Base-by-base conservation (phyloP, 2,329 filamentous ascomycete species). In the Calonectria pseudoturangicola region DNA sequence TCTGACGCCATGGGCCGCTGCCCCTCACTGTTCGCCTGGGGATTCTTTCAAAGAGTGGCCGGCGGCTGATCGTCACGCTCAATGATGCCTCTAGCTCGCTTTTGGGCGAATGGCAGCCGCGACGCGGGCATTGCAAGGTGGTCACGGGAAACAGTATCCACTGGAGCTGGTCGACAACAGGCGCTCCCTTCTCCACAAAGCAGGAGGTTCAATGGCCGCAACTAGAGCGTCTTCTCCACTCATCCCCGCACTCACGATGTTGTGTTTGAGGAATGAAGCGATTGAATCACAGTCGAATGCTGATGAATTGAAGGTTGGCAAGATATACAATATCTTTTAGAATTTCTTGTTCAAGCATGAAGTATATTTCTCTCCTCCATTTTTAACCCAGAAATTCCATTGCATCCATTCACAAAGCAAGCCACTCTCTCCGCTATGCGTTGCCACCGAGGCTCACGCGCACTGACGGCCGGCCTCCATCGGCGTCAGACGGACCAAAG, bases 1-100 rank as follows among this genome's bases (percentile, higher is more conserved):
- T 10, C 36, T 58, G 48, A 56, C 64, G 48, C 48, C 64, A 56
- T 66, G 30, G 48, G 18, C 25, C 13, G 33, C 33, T 6, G 8
- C 64, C 64, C 64, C 64, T 66, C 64, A 56, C 21, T 30, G 30
- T 66, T 54, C 63, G 47, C 60, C 27, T 45, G 62, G 28, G 45
- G 62, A 36, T 25, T 48, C 18, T 39, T 39, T 65, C 30, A 50
- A 25, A 47, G 62, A 33, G 47, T 47, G n/a, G 43, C 39, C 16
- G 16, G 58, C 33, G 21, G 47, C 47, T 41, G 47, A 66, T 66
- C 33, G 27, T 25, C 33, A n/a, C 47, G 28, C 25, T 25, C 39
- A 8, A 25, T 18, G 18, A 33, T 33, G 33, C 25, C 16, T 47
- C 41, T 63, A 41, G 54, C 21, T 18, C 33, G 33, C 10, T 27